Evolutionary conservation across 345 rosid species (phyloP), one percentile per base, ranked within the genome.

Genomic region (Aquilaria sinensis): DNA sequence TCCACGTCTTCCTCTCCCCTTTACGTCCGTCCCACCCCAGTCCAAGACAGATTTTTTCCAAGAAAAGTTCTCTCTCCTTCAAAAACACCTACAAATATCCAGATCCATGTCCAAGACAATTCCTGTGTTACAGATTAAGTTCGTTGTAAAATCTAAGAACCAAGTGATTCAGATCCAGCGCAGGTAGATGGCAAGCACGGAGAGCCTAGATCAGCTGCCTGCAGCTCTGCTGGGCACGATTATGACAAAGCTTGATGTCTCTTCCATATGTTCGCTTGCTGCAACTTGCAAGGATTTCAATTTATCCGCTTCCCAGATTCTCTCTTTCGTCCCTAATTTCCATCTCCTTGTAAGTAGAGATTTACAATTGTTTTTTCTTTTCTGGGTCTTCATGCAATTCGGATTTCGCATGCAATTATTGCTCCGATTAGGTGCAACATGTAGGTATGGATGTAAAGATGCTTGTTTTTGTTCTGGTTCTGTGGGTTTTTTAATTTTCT

Each of bases 231-330:
- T 89, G 23, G 85, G 78, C 31, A 80, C 92, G 63, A 74, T 89
- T 52, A 77, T 93, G 85, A 66, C 86, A 29, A 87, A 87, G 76
- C 92, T 93, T 9, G 96, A 93, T 65, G 74, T 90, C 6, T 79
- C 83, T 46, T 84, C 97, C 63, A 82, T 93, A 68, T 86, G 92
- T 74, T 90, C 96, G 8, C 68, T 69, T 41, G 85, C 93, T 11
- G 78, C 96, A 47, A 93, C 96, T 6, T 84, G 88, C 79, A 78
- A 63, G 67, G 63, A 77, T 45, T 72, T 84, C 74, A 71, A 73
- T 41, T 59, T 74, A 30, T 85, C 86, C 32, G 88, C 80, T 63
- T 72, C 88, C 62, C 86, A 86, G 58, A 81, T 83, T 72, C 83
- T 93, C 69, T 80, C 90, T 12, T 93, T 85, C 80, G 65, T 89